Evolutionary conservation across 2,329 filamentous ascomycete species (phyloP), one percentile per base, ranked within the genome.

Genomic region (Neurospora sp.): DNA sequence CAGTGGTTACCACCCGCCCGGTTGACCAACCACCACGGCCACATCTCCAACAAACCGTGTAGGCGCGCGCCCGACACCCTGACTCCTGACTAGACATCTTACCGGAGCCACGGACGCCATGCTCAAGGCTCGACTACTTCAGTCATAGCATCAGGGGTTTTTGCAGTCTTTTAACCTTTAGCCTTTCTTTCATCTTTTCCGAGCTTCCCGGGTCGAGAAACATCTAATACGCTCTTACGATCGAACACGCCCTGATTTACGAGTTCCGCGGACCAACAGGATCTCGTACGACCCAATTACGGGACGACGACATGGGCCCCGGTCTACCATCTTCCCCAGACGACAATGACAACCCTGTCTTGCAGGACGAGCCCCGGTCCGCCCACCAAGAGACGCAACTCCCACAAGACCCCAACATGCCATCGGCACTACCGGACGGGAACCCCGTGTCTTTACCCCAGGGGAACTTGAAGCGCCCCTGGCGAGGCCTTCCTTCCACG

Each of bases 221-320:
- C 8, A 36, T 36, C 33, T 4, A 19, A 23, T 23, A 43, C 23
- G 38, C 42, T n/a, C 3, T 9, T 58, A 10, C 40, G 4, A 52
- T 23, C 28, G 33, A 36, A 19, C 19, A 38, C 28, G 23, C 17
- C 43, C 19, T 33, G 15, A 68, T 33, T 58, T 19, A n/a, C 42
- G 13, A 36, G 67, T 17, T 36, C 40, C 33, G 33, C 33, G 33
- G 40, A 33, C n/a, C 33, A 43, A 28, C 28, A 43, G n/a, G 33
- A 58, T 36, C 39, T 58, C 17, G 33, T 68, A 43, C 67, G 52
- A 62, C 52, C 52, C 28, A 36, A 62, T 62, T 62, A 8, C 28
- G 28, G 68, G 38, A 62, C 38, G 38, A 28, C 71, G 68, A 68
- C 52, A 73, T 73, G 72, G 69, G 43, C n/a, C 43, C 70, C 19